Evolutionary conservation across 495 filamentous ascomycete species (phyloP).

Genomic region (Tuber melanosporum): DNA sequence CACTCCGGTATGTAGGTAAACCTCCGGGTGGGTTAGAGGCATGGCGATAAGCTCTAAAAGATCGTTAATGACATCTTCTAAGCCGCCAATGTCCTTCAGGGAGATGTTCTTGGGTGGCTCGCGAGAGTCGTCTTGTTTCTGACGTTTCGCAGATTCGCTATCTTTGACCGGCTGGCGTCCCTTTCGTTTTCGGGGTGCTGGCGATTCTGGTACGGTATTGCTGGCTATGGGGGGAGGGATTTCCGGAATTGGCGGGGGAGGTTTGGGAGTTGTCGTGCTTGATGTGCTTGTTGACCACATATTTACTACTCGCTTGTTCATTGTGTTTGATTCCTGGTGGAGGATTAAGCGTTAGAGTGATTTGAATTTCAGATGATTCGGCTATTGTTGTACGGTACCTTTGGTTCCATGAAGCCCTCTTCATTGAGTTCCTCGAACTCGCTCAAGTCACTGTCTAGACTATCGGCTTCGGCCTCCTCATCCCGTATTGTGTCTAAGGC

Average conservation of each 20-base stretch:
- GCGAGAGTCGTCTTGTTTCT: slow-evolving; percentile 39
- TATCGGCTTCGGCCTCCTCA: slow-evolving; percentile 53
- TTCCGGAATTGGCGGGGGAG: slow-evolving; percentile 13
- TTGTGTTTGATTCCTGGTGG: slow-evolving; percentile 56
- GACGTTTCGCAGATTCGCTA: slow-evolving; percentile 24
- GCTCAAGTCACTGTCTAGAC: slow-evolving; percentile 39
- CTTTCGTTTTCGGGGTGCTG: slow-evolving; percentile 28
- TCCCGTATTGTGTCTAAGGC: slow-evolving; percentile 67
- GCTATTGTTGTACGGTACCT: slow-evolving; percentile 19
- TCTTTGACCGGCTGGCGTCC: slow-evolving; percentile 49
- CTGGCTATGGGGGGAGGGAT: slow-evolving; percentile 13
- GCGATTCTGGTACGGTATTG: slow-evolving; percentile 12
- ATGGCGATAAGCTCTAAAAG: slow-evolving; percentile 75
- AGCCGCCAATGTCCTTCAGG: slow-evolving; percentile 75
- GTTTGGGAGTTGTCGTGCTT: slow-evolving; percentile 17
- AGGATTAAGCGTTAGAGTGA: slow-evolving; percentile 11
- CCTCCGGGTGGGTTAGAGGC: slow-evolving; percentile 60
- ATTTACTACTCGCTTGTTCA: slow-evolving; percentile 68
- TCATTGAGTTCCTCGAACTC: slow-evolving; percentile 59
- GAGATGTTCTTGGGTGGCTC: slow-evolving; percentile 69
- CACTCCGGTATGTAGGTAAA: slow-evolving; percentile 60
- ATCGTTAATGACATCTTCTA: slow-evolving; percentile 69
- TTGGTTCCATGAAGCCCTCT: slow-evolving; percentile 35
- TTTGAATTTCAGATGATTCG: background rate
- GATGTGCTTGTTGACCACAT: slow-evolving; percentile 54